Evolutionary conservation across 192 early-diverging fungal species (phyloP), one percentile per base, ranked within the genome.

Genomic region (Coemansia sp.): DNA sequence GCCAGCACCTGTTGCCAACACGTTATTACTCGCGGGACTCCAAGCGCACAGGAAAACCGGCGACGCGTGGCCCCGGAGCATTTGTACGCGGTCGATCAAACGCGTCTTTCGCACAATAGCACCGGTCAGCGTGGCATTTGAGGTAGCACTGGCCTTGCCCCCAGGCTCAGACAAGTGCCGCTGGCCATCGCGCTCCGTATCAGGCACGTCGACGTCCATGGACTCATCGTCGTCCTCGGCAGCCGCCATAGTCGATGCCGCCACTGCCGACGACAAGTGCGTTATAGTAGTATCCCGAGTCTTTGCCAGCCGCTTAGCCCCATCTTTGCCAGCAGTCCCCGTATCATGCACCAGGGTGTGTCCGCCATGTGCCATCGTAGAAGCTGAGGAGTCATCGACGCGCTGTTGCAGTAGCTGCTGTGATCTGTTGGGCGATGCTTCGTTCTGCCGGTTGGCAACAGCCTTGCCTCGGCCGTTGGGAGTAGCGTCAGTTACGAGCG

Each of bases 41-140:
- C 95, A 97, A 20, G 87, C 77, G 64, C 90, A 92, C 24, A 85
- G 82, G 67, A 86, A 92, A 6, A 92, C 92, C 39, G 91, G 86
- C 23, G 76, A 77, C n/a, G 85, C 70, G 73, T 93, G 92, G 0
- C 90, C 92, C 10, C 80, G 76, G 28, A 93, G 69, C 14, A 84
- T 64, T 51, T 84, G 84, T 5, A 79, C 84, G 34, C 87, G 75
- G 6, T 86, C 83, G 3, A 69, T 55, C 28, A 66, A 11, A 13
- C 65, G 62, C 31, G 18, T 20, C 63, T 69, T 71, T 31, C 66
- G 48, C 13, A 33, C 51, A 33, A 33, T 55, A 31, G 51, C 51
- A 10, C 51, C 51, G 0, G 21, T 14, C 13, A 26, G 16, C 14
- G 24, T n/a, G 28, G 28, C 13, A 31, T 26, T 55, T n/a, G 28